Evolutionary conservation across 2,329 filamentous ascomycete species (phyloP), one percentile per base, ranked within the genome.

Genomic region (Coniochaeta sp.): DNA sequence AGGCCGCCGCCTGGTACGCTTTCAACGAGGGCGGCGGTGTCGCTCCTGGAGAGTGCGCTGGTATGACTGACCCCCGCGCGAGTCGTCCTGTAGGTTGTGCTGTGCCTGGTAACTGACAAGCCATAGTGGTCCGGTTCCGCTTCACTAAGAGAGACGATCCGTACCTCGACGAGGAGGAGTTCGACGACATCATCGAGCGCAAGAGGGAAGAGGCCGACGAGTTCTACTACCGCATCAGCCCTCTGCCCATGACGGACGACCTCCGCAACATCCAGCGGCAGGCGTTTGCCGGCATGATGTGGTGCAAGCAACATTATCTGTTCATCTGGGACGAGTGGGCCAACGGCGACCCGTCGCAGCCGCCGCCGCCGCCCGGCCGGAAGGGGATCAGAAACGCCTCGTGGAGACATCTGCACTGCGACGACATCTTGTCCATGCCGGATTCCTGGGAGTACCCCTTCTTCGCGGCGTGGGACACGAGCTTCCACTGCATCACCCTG

Each of bases 361-460:
- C 93, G 50, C 90, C 93, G 34, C 95, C 95, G 28, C 93, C 93
- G 1, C 80, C 89, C 1, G 82, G 84, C 42, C 84, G 93, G 59
- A 96, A 95, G 73, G 81, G 84, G 2, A 83, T 98, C 60, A 87
- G 93, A 62, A 98, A 98, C 71, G 79, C 85, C 40, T 86, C 96
- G 63, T 98, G 95, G 95, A 96, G 90, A 70, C 93, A 98, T 73
- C 87, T 98, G 82, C 84, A 97, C 73, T 86, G 96, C 67, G 95
- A 98, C 66, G 93, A 98, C 71, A 92, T 98, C 63, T 74, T 98
- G 36, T 97, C 93, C 0, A 97, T 98, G 93, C 95, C 93, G 0
- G 93, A 98, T 73, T 96, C 93, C 0, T 98, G 93, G 93, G 93
- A 98, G 70, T 98, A 98, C 68, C 93, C 93, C 0, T 98, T 97